Evolutionary conservation across 495 filamentous ascomycete genomes (phyloP).

Genomic region (Daldinia grandis): DNA sequence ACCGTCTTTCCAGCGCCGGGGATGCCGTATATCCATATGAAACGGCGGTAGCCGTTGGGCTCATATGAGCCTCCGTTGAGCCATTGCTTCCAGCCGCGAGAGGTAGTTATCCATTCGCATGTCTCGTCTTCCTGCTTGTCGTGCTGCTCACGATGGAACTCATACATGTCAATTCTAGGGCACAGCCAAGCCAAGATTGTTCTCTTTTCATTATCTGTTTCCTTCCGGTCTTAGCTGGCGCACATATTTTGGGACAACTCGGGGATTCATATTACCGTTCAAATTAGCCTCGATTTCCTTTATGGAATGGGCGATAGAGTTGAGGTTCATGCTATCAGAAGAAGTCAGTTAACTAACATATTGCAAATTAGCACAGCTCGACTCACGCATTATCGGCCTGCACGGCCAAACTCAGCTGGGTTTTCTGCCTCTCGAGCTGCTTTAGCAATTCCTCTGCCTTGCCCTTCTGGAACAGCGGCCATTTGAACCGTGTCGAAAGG

Average conservation of each 20-base stretch:
- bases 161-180: constrained; percentile 31
- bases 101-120: constrained; percentile 34
- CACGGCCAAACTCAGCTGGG: constrained; percentile 14
- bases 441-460: constrained; percentile 30
- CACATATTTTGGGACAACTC: background rate
- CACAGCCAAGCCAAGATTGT: constrained; percentile 25
- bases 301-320: constrained; percentile 3
- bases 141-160: constrained; percentile 34
- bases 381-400: constrained; percentile 26
- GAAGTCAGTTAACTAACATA: constrained; percentile 2
- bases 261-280: constrained; percentile 18
- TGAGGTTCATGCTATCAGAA: constrained; percentile 25
- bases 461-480: constrained; percentile 14
- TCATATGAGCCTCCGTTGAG: constrained; percentile 21
- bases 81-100: constrained; percentile 22
- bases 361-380: background rate
- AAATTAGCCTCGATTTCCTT: constrained; percentile 26
- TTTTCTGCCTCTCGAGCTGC: constrained; percentile 17
- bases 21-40: constrained; percentile 53
- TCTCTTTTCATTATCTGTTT: constrained; percentile 24
- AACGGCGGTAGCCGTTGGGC: constrained; percentile 21
- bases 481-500: constrained; percentile 15
- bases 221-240: background rate
- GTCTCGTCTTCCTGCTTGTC: constrained; percentile 38
- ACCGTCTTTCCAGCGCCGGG: constrained; percentile 56